Evolutionary conservation across 495 filamentous ascomycete genomes (phyloP), one percentile per base, ranked within the genome.

Genomic region (Glarea lozoyensis): DNA sequence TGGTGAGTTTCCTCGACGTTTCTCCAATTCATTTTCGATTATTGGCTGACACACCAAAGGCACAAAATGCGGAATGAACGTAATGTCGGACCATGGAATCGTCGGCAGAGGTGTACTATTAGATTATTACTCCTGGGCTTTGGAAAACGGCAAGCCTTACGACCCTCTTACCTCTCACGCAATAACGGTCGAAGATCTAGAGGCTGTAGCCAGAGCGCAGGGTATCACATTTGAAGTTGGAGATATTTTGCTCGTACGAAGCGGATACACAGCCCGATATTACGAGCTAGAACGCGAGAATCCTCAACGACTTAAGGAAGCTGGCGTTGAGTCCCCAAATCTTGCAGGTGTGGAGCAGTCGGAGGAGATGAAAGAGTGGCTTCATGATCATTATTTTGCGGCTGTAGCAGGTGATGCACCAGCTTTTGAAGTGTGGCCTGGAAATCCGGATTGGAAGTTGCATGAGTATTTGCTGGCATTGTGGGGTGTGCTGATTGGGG

Each of bases 171-270:
- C 64, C 5, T 52, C 61, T 24, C 66, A 80, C 55, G 59, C 62
- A 24, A 84, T 86, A 45, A 64, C 66, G 0, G 60, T 66, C 10
- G 41, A 61, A 2, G 69, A 75, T 6, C 69, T 86, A 0, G 53
- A 67, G 33, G 61, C 65, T 19, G 75, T 78, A 41, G 77, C 66
- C 20, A 57, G 55, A 31, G 64, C 61, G 21, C 71, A 75, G 42
- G 76, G 76, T 13, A 78, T 78, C 9, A 73, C 79, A 47, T 69
- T 84, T 55, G 67, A 72, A 36, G 54, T 74, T 18, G 63, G 61
- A 0, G 82, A 86, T 43, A 73, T 86, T 32, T 63, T 86, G 3
- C 64, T 84, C 18, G 54, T 85, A 30, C 70, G 82, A 30, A 73
- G 65, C 3, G 79, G 82, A 2, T 85, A 74, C 49, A 61, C 75